phyloP scores from a whole-genome alignment of 2,329 filamentous ascomycete genomes.

The Aspergillus sp. region DNA sequence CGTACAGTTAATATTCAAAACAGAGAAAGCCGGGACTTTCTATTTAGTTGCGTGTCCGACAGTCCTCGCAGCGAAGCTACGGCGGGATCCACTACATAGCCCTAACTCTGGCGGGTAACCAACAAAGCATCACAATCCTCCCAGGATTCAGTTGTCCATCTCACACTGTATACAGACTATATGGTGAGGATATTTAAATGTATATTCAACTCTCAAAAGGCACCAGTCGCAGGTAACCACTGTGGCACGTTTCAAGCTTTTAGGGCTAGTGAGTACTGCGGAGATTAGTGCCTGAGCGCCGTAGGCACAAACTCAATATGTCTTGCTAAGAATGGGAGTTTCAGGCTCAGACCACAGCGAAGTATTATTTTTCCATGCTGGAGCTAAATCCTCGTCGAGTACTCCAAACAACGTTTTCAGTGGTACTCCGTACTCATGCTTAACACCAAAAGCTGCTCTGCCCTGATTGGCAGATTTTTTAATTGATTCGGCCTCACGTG shows the following conservation, averaged over 20 bases:
- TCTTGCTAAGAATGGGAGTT: background rate
- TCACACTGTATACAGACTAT: no score
- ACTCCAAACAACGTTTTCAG: background rate
- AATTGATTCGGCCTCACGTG: conserved; percentile 32
- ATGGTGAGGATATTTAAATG: no score
- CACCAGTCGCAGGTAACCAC: no score
- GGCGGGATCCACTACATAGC: no score
- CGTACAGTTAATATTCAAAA: no score
- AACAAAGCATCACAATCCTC: no score
- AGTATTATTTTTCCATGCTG: background rate
- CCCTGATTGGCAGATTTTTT: conserved; percentile 7
- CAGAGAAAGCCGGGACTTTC: no score
- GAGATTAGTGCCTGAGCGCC: conserved; percentile 31
- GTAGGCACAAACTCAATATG: background rate
- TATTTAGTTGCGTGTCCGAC: no score
- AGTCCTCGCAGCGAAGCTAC: no score
- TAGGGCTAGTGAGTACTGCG: conserved; percentile 58
- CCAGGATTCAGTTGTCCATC: no score
- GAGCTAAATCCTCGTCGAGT: background rate
- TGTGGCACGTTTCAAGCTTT: background rate
- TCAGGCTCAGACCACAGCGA: background rate
- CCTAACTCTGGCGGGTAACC: no score
- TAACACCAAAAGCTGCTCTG: background rate
- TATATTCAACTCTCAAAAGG: no score
- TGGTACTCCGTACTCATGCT: background rate